Percentiles rank a stretch among this genome's conserved stretches.
phyloP scores from a whole-genome alignment of 1,139 yeast genomes.

The Yamadazyma aaseri region DNA sequence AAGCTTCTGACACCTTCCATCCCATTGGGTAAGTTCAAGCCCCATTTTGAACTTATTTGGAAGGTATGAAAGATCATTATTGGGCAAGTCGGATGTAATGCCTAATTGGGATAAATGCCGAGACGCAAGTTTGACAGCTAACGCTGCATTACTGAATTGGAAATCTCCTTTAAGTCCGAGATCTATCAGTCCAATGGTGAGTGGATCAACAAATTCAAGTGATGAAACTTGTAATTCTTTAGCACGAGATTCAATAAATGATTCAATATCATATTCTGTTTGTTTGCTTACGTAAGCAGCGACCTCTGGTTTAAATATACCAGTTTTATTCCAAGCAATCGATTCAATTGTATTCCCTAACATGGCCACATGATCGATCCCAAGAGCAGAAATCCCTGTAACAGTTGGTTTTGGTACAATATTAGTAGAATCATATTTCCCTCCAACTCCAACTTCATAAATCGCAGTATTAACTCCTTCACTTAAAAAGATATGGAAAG shows the following conservation, averaged over 20 bases:
- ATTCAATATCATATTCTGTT: slow-evolving; percentile 49
- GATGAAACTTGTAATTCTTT: slow-evolving; percentile 53
- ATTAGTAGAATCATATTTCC: slow-evolving; percentile 94
- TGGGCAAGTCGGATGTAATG: slow-evolving; percentile 23
- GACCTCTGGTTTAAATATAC: slow-evolving; percentile 72
- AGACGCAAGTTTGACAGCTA: slow-evolving; percentile 75
- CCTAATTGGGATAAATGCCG: slow-evolving; percentile 59
- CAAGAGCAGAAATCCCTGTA: slow-evolving; percentile 83
- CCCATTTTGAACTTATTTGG: slow-evolving; percentile 65
- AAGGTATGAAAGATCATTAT: slow-evolving; percentile 31
- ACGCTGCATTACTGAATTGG: slow-evolving; percentile 81
- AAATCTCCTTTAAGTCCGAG: slow-evolving; percentile 88
- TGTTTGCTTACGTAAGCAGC: slow-evolving; percentile 69
- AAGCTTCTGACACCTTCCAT: slow-evolving; percentile 88
- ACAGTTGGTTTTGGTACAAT: slow-evolving; percentile 76
- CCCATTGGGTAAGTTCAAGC: slow-evolving; percentile 74
- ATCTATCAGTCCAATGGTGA: slow-evolving; percentile 29
- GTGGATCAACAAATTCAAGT: slow-evolving; percentile 46
- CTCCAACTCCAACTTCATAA: slow-evolving; percentile 98
- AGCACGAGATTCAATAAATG: slow-evolving; percentile 62
- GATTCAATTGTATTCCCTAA: slow-evolving; percentile 85
- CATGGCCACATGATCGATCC: slow-evolving; percentile 90
- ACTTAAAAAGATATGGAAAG: slow-evolving; percentile 84
- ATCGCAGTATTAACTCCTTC: slow-evolving; percentile 93
- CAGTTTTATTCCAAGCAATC: slow-evolving; percentile 96